Evolutionary conservation across 2,329 filamentous ascomycete species (phyloP), one percentile per base, ranked within the genome.

Genomic region (Trichoderma sp.): DNA sequence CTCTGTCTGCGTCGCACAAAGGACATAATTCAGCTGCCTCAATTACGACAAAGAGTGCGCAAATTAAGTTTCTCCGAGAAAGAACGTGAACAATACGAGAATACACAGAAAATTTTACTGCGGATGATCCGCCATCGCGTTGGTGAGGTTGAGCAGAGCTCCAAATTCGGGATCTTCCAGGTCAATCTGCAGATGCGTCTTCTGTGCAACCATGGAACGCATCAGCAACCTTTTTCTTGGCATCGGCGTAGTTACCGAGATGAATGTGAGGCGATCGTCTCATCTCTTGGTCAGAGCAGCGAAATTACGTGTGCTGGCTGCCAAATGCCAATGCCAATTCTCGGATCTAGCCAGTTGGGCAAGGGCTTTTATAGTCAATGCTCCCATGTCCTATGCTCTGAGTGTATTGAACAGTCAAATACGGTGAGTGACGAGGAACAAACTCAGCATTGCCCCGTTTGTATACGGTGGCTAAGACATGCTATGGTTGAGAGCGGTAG

Each of bases 131-230:
- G 73, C 8, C 77, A 83, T 32, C 75, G 77, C n/a, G 76, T 77
- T 6, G 76, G 76, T 0, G 73, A 77, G 3, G 71, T 73, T 53
- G 76, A 80, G 35, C 74, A 75, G 19, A 76, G 74, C 42, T 76
- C 74, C 64, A 78, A 77, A 15, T 80, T 84, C 15, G 78, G 81
- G 0, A 76, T 83, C 32, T 84, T 85, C 66, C 82, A 84, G 56
- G 73, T 78, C 0, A 76, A 81, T 12, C 73, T 85, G 0, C 81
- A 84, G 67, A 71, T 85, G 13, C 78, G 83, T 0, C 80, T 84
- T 6, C 69, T 85, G 1, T 84, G 83, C 72, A 84, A 85, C 65
- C 83, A 84, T 68, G 83, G 83, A 1, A 85, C 83, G 0, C 82
- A 77, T 70, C 82, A 84, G 68, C 78, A 81, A 39, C 74, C 72